Conservation (phyloP, 2,329 filamentous ascomycete species). For the Nemania diffusa region DNA sequence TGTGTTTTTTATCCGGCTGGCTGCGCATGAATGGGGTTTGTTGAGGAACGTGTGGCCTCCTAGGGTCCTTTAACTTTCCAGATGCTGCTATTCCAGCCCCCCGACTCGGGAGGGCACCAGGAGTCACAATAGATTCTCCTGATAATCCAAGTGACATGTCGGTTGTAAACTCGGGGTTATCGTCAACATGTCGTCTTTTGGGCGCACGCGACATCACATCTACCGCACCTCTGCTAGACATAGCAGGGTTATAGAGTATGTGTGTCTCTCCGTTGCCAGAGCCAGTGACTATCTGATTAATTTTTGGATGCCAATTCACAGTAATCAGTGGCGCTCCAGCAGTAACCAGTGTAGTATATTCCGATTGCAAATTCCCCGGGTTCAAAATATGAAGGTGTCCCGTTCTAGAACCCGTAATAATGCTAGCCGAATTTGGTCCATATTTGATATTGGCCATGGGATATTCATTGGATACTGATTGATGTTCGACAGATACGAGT, state of each 20-base stretch:
- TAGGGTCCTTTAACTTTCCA: slow-evolving; percentile 79
- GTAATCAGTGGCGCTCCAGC: slow-evolving; percentile 83
- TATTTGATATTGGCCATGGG: slow-evolving; percentile 89
- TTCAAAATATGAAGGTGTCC: slow-evolving; percentile 94
- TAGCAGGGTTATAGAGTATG: slow-evolving; percentile 88
- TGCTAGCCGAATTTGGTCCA: slow-evolving; percentile 82
- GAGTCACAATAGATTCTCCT: slow-evolving; percentile 81
- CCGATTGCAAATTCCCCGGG: slow-evolving; percentile 85
- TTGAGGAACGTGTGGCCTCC: slow-evolving; percentile 83
- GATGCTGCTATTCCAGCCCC: slow-evolving; percentile 79
- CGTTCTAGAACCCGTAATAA: slow-evolving; percentile 87
- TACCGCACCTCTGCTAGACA: slow-evolving; percentile 82
- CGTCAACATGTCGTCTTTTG: slow-evolving; percentile 94
- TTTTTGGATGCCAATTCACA: slow-evolving; percentile 90
- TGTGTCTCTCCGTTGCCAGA: slow-evolving; percentile 92
- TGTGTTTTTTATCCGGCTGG: slow-evolving; percentile 89
- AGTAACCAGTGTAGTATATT: slow-evolving; percentile 89
- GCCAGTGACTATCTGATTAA: slow-evolving; percentile 96
- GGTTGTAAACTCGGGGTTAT: slow-evolving; percentile 87
- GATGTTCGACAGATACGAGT: slow-evolving; percentile 80
- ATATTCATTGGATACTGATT: slow-evolving; percentile 85
- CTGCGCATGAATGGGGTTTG: slow-evolving; percentile 91
- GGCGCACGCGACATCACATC: slow-evolving; percentile 92
- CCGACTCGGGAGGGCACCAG: slow-evolving; percentile 68
- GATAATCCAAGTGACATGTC: slow-evolving; percentile 84